Evolutionary conservation across 768 basidiomycete species (phyloP), one percentile per base, ranked within the genome.

Genomic region (Agrocybe praecox): DNA sequence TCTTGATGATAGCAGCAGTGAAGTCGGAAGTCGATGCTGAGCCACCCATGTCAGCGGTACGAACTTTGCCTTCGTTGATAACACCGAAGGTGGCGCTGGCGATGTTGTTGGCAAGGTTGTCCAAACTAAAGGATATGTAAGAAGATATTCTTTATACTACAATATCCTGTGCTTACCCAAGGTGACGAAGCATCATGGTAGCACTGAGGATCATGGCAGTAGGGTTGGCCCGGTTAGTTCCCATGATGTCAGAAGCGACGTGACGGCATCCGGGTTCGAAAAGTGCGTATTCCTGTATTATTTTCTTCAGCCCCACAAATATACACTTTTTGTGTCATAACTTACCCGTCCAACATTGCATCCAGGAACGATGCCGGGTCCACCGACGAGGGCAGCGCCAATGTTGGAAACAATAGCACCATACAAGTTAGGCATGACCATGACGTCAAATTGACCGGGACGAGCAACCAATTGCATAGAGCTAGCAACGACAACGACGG

Each of bases 211-310:
- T 89, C 87, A 98, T 96, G 33, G 96, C 97, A 46, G 96, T 90
- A 14, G 97, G 97, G 79, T 99, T 99, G 60, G 94, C 94, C 61
- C 89, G 87, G 80, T 94, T 92, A 58, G 91, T 93, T 62, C 94
- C 94, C 89, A 96, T 98, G 75, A 98, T 94, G 66, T 97, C 95
- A 66, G 89, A 88, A 50, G 93, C 92, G 63, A 94, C 92, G 69
- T 94, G 93, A 74, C 96, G 88, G 76, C 97, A 98, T 68, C 97
- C 97, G 32, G 97, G 97, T 74, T 99, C 97, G 71, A 99, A 99
- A 52, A 99, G 82, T 22, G 97, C 97, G 71, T 94, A 98, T 74
- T 98, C 97, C 88, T 92, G 26, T 9, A 55, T 49, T 14, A 12
- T 40, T 34, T 34, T n/a, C 14, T 40, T 50, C 43, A 40, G 60